Conservation (phyloP, 2,329 filamentous ascomycete species). For the Colletotrichum somersetense region DNA sequence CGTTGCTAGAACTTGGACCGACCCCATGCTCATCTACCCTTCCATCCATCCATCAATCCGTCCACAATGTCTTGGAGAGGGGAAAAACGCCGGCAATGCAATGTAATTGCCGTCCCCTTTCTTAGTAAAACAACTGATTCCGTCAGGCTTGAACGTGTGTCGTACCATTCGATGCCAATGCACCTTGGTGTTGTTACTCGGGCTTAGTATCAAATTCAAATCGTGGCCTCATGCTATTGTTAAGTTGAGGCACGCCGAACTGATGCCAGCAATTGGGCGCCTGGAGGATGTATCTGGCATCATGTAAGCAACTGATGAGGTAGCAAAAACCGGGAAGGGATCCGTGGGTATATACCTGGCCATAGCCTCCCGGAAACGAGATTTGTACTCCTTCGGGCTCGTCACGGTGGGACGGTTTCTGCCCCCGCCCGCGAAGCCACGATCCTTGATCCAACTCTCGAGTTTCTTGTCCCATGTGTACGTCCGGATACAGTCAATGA, state of each 20-base stretch:
- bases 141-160: not conserved
- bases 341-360: constrained; percentile 74
- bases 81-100: constrained; percentile 29
- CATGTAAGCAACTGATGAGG: constrained; percentile 28
- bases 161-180: not conserved
- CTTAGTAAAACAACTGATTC: not conserved
- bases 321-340: not conserved
- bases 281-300: constrained; percentile 75
- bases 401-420: constrained; percentile 94
- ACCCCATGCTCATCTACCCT: constrained; percentile 1
- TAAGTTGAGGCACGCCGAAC: constrained; percentile 59
- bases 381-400: constrained; percentile 97
- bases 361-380: constrained; percentile 96
- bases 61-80: constrained; percentile 2
- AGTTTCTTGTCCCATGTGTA: constrained; percentile 99
- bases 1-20: constrained; percentile 12
- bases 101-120: not conserved
- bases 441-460: constrained; percentile 99
- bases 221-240: constrained; percentile 39
- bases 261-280: constrained; percentile 83
- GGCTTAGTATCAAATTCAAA: constrained; percentile 39
- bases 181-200: not conserved
- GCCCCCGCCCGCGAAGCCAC: constrained; percentile 81
- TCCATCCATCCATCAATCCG: not conserved
- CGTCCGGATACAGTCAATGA: constrained; percentile 97